Conservation (phyloP, 2,329 filamentous ascomycete species). For the Lasiodiplodia hormozganensis region DNA sequence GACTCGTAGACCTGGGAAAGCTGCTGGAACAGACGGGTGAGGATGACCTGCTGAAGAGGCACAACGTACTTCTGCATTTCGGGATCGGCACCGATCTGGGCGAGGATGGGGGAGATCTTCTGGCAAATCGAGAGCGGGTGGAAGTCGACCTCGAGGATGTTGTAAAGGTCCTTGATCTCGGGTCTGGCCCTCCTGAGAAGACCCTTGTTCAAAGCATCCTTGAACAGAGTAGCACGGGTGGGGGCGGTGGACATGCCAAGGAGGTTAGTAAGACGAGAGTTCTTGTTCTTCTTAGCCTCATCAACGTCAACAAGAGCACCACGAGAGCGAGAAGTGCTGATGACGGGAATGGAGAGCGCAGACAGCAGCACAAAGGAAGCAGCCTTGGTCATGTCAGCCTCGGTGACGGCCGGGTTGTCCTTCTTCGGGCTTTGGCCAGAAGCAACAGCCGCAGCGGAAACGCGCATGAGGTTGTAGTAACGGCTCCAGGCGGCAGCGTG, state of each 20-base stretch:
- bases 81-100: conserved; percentile 88
- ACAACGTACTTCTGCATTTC: conserved; percentile 98
- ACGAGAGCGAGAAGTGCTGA: conserved; percentile 95
- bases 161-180: conserved; percentile 96
- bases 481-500: conserved; percentile 97
- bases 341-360: conserved; percentile 96
- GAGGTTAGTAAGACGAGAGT: conserved; percentile 93
- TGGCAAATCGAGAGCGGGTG: conserved; percentile 98
- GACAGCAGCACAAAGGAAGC: conserved; percentile 96
- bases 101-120: conserved; percentile 96
- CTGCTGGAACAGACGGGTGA: conserved; percentile 98
- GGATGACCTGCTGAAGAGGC: conserved; percentile 96
- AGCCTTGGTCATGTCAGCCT: conserved; percentile 90
- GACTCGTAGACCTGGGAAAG: conserved; percentile 99
- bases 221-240: conserved; percentile 89
- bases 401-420: conserved; percentile 88
- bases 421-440: conserved; percentile 89
- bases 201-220: conserved; percentile 93
- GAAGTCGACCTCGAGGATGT: conserved; percentile 99
- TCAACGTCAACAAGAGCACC: conserved; percentile 97
- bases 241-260: conserved; percentile 91
- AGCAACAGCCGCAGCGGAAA: conserved; percentile 83
- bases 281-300: conserved; percentile 98
- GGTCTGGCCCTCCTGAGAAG: conserved; percentile 90
- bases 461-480: conserved; percentile 95